Evolutionary conservation across 805 yeast genomes (phyloP).

Genomic region (Candida dajiaensis): DNA sequence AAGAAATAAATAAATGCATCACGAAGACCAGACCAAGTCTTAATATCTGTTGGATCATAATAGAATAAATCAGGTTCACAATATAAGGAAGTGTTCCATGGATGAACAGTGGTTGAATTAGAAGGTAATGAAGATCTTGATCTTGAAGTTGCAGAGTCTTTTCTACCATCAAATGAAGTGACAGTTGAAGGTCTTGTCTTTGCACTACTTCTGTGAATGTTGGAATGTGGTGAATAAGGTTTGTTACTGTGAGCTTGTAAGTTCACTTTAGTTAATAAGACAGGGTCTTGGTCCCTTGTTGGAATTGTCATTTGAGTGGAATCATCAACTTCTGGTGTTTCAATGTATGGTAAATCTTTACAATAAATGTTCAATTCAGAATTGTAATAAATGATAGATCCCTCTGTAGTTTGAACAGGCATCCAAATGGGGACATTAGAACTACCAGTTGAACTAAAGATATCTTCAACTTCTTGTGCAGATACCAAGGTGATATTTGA

Average conservation of each 20-base stretch:
- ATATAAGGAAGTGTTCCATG: constrained; percentile 23
- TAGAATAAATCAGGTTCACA: constrained; percentile 43
- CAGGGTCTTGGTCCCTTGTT: constrained; percentile 19
- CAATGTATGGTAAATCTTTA: constrained; percentile 48
- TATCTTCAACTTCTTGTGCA: constrained; percentile 32
- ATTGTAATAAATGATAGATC: constrained; percentile 53
- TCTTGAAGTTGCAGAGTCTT: constrained; percentile 9
- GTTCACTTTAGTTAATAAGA: constrained; percentile 15
- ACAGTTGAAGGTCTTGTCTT: constrained; percentile 16
- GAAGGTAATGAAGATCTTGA: constrained; percentile 17
- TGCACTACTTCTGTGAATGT: constrained; percentile 18
- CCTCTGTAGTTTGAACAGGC: constrained; percentile 51
- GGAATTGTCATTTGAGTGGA: constrained; percentile 25
- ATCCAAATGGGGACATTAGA: constrained; percentile 48
- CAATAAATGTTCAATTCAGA: constrained; percentile 56
- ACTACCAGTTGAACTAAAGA: constrained; percentile 28
- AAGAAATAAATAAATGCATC: constrained; percentile 43
- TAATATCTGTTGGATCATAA: constrained; percentile 52
- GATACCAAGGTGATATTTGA: constrained; percentile 25
- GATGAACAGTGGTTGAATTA: constrained; percentile 16
- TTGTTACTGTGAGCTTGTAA: constrained; percentile 17
- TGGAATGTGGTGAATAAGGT: constrained; percentile 2
- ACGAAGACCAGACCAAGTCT: constrained; percentile 52
- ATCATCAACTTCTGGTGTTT: constrained; percentile 31
- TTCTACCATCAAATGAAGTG: constrained; percentile 8